These are phyloP conservation scores for Thermothielavioides terrestris DNA, from an alignment of 495 filamentous ascomycete species.

Conservation along the genomic window DNA sequence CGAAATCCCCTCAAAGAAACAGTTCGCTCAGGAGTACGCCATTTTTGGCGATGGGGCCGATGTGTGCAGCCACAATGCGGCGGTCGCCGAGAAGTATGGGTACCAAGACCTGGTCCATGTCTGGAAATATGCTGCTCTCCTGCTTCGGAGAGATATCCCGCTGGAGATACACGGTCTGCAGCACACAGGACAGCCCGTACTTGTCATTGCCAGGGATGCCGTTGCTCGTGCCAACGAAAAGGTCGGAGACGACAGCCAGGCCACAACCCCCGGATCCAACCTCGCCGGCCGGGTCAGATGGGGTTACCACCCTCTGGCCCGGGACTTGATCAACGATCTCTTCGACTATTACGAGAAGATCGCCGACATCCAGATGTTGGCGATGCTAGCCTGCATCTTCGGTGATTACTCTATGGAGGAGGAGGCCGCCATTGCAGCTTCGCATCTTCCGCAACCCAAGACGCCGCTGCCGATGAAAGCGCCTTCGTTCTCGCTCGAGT, in stretches of 20 bases:
- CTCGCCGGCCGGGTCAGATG: conserved; percentile 65
- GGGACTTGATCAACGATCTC: conserved; percentile 58
- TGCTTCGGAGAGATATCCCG: conserved; percentile 68
- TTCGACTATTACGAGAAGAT: conserved; percentile 72
- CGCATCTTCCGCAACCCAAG: conserved; percentile 39
- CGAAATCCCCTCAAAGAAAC: conserved; percentile 65
- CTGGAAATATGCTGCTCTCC: conserved; percentile 71
- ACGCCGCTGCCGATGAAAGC: conserved; percentile 55
- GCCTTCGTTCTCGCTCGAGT: conserved; percentile 58
- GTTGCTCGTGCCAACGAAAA: conserved; percentile 43
- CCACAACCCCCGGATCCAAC: conserved; percentile 12
- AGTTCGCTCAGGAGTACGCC: conserved; percentile 67
- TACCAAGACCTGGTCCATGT: conserved; percentile 67
- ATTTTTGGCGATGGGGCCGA: conserved; percentile 74
- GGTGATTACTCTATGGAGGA: conserved; percentile 51
- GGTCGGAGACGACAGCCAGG: conserved; percentile 11
- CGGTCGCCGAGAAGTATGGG: conserved; percentile 65
- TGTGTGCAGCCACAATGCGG: conserved; percentile 75
- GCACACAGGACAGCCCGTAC: conserved; percentile 43
- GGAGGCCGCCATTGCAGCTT: conserved; percentile 39
- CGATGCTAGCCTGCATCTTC: conserved; percentile 87
- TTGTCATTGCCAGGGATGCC: conserved; percentile 52
- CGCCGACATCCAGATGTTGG: conserved; percentile 86
- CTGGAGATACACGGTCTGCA: conserved; percentile 48
- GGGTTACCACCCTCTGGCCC: conserved; percentile 76